Evolutionary conservation across 2,329 filamentous ascomycete species (phyloP).

Genomic region (Epichloe coenophiala): DNA sequence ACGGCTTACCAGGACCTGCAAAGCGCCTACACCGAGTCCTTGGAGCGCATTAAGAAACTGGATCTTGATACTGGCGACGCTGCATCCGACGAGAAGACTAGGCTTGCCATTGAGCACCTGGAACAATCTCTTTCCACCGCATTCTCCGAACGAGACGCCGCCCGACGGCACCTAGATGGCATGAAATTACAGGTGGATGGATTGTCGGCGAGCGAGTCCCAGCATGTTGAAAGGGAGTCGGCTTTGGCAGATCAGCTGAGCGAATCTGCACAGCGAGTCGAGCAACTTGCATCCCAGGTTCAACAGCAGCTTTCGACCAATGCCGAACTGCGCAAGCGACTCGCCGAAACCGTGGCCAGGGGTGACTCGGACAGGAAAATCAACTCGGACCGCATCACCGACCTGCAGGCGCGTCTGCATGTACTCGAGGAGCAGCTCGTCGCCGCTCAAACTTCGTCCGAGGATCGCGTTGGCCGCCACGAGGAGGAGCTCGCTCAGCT

Average conservation of each 20-base stretch:
- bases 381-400: conserved; percentile 70
- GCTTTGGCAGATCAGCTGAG: conserved; percentile 56
- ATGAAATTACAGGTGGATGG: conserved; percentile 49
- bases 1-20: conserved; percentile 64
- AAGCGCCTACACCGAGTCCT: conserved; percentile 51
- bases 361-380: conserved; percentile 73
- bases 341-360: conserved; percentile 66
- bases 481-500: conserved; percentile 72
- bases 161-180: conserved; percentile 47
- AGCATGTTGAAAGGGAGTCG: conserved; percentile 45
- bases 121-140: conserved; percentile 56
- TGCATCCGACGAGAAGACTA: conserved; percentile 41
- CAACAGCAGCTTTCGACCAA: conserved; percentile 71
- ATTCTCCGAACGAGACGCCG: conserved; percentile 59
- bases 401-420: conserved; percentile 69
- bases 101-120: conserved; percentile 48
- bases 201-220: conserved; percentile 42
- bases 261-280: conserved; percentile 62
- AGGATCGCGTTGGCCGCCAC: conserved; percentile 69
- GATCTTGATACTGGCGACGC: conserved; percentile 32
- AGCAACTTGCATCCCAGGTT: conserved; percentile 67
- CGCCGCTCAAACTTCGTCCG: conserved; percentile 69
- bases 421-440: conserved; percentile 74
- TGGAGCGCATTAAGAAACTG: conserved; percentile 52
- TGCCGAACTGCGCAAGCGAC: conserved; percentile 56